A percentile compares a stretch with the other conserved stretches of the same genome.
Conservation (phyloP, 2,329 filamentous ascomycete species). For the Colletotrichum incanum region DNA sequence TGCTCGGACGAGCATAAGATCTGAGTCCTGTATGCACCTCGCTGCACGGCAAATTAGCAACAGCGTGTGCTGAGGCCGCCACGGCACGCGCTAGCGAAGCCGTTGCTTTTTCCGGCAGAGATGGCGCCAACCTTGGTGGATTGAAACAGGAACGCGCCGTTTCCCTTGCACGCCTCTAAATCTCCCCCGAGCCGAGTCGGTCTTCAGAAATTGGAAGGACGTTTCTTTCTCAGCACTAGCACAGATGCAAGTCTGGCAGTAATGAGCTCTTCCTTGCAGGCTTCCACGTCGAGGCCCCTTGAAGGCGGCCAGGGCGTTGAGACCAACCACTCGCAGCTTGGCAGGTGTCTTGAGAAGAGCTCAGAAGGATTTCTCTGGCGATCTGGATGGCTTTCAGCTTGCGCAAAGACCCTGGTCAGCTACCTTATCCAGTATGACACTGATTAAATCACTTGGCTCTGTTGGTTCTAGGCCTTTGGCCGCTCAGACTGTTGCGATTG, state of each 20-base stretch:
- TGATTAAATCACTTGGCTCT: not conserved
- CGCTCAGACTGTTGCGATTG: constrained; percentile 24
- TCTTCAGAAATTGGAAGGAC: not conserved
- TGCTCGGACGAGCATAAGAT: constrained; percentile 31
- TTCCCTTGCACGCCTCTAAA: constrained; percentile 5
- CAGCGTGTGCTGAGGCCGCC: constrained; percentile 36
- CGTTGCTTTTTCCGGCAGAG: constrained; percentile 30
- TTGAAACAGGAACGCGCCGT: constrained; percentile 33
- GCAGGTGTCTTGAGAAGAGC: constrained; percentile 12
- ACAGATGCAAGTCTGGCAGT: constrained; percentile 26
- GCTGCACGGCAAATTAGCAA: constrained; percentile 27
- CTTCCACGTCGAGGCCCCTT: constrained; percentile 2
- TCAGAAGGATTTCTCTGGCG: not conserved
- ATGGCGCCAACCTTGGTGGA: constrained; percentile 6
- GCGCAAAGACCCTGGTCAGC: constrained; percentile 16
- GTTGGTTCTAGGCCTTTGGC: constrained; percentile 5
- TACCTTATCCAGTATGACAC: constrained; percentile 20
- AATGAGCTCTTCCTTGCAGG: constrained; percentile 1
- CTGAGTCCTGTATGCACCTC: constrained; percentile 15
- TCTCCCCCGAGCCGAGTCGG: constrained; percentile 18
- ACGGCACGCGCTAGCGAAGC: constrained; percentile 28
- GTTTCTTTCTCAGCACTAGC: constrained; percentile 19
- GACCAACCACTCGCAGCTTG: constrained; percentile 13
- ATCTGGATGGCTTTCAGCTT: constrained; percentile 5
- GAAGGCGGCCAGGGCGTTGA: not conserved